Evolutionary conservation across 2,329 filamentous ascomycete genomes (phyloP).

Genomic region (Fusarium austroafricanum): DNA sequence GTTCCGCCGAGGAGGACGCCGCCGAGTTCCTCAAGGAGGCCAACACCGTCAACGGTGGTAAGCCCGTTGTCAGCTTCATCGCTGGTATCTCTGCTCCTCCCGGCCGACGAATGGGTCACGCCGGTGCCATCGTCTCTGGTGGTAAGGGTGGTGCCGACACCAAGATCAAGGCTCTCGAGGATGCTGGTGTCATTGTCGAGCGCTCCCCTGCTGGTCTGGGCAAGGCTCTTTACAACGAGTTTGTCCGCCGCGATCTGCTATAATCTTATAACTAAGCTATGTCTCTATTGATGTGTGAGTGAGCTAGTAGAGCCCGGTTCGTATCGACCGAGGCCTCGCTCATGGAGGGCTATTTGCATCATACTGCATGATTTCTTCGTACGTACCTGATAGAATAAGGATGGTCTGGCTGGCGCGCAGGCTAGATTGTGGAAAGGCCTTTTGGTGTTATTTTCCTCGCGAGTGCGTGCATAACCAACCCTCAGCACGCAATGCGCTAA

Average conservation of each 20-base stretch:
- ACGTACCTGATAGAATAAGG: constrained; percentile 51
- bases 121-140: constrained; percentile 96
- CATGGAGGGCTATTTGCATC: constrained; percentile 47
- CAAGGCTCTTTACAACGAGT: constrained; percentile 94
- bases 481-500: constrained; percentile 39
- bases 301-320: constrained; percentile 40
- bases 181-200: constrained; percentile 95
- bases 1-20: constrained; percentile 96
- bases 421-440: constrained; percentile 43
- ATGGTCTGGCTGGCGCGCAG: constrained; percentile 46
- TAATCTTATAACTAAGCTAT: constrained; percentile 60
- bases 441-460: constrained; percentile 36
- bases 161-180: constrained; percentile 95
- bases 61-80: constrained; percentile 98
- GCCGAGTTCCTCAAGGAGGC: constrained; percentile 93
- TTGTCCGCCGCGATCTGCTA: constrained; percentile 94
- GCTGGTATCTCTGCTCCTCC: constrained; percentile 97
- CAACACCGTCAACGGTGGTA: constrained; percentile 86
- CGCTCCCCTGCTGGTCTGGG: constrained; percentile 91
- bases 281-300: constrained; percentile 26
- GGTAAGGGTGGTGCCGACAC: constrained; percentile 98
- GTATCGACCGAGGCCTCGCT: constrained; percentile 36
- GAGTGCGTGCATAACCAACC: constrained; percentile 41
- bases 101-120: constrained; percentile 97
- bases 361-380: constrained; percentile 47